Conservation (phyloP, 176 grass and related monocot species). For the Rhipidocladum racemiflorum region DNA sequence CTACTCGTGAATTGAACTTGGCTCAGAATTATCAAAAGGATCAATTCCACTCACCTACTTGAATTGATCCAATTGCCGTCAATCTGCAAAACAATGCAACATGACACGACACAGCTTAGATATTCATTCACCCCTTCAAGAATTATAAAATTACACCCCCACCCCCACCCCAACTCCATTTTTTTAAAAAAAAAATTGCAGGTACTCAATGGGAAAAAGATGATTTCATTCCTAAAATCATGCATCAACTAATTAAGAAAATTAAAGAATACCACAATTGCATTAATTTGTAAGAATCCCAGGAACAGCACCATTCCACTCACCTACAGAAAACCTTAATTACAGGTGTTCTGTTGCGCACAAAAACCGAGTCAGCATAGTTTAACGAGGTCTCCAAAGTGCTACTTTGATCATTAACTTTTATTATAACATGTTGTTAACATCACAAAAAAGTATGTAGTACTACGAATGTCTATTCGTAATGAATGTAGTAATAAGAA, state of each 20-base stretch:
- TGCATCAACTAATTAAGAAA: neutral
- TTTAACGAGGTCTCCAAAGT: neutral
- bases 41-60: slow-evolving; percentile 48
- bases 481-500: neutral
- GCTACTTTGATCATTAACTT: neutral
- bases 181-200: neutral
- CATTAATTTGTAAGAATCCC: neutral
- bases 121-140: neutral
- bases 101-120: neutral
- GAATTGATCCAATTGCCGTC: slow-evolving; percentile 39
- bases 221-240: slow-evolving; percentile 21
- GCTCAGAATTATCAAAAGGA: slow-evolving; percentile 22
- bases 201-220: neutral
- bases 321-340: slow-evolving; percentile 25
- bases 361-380: slow-evolving; percentile 13
- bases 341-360: slow-evolving; percentile 16
- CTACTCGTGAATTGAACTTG: slow-evolving; percentile 30
- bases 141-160: neutral
- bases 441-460: neutral
- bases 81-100: slow-evolving; percentile 37
- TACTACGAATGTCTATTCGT: neutral
- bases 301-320: neutral
- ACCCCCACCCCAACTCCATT: neutral
- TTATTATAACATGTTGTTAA: neutral
- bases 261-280: neutral